Conservation (phyloP, 805 yeast genomes). For the Lipomyces orientalis region DNA sequence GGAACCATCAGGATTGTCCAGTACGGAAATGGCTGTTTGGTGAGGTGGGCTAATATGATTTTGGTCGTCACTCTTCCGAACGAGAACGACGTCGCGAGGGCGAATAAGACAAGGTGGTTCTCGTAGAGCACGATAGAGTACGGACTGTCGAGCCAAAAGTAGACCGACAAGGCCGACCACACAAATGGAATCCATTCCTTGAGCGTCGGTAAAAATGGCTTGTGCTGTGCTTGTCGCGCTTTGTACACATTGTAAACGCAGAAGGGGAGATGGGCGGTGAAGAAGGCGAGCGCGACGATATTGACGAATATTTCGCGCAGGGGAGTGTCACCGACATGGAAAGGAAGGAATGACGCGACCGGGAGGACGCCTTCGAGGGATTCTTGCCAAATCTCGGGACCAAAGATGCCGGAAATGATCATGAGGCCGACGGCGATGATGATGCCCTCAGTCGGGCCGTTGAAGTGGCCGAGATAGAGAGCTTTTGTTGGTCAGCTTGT, state of each 20-base stretch:
- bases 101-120: slow-evolving; percentile 68
- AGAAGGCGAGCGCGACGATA: slow-evolving; percentile 44
- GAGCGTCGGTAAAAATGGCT: slow-evolving; percentile 48
- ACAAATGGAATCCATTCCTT: slow-evolving; percentile 74
- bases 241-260: slow-evolving; percentile 58
- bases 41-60: slow-evolving; percentile 80
- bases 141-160: slow-evolving; percentile 52
- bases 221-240: slow-evolving; percentile 50
- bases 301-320: slow-evolving; percentile 42
- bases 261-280: slow-evolving; percentile 68
- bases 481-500: slow-evolving; percentile 38
- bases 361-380: slow-evolving; percentile 48
- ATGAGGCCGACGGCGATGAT: slow-evolving; percentile 65
- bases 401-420: slow-evolving; percentile 67
- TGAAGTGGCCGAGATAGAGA: slow-evolving; percentile 75
- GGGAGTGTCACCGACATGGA: slow-evolving; percentile 55
- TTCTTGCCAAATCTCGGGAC: slow-evolving; percentile 69
- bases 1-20: slow-evolving; percentile 68
- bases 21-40: slow-evolving; percentile 79
- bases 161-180: slow-evolving; percentile 57
- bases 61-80: slow-evolving; percentile 78
- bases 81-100: slow-evolving; percentile 76
- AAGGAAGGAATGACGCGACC: slow-evolving; percentile 38
- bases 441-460: slow-evolving; percentile 97
- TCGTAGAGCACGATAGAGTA: slow-evolving; percentile 55